A percentile compares a stretch with the other conserved stretches of the same genome.
Conservation (phyloP, 345 rosid genomes). For the Aethionema arabicum region DNA sequence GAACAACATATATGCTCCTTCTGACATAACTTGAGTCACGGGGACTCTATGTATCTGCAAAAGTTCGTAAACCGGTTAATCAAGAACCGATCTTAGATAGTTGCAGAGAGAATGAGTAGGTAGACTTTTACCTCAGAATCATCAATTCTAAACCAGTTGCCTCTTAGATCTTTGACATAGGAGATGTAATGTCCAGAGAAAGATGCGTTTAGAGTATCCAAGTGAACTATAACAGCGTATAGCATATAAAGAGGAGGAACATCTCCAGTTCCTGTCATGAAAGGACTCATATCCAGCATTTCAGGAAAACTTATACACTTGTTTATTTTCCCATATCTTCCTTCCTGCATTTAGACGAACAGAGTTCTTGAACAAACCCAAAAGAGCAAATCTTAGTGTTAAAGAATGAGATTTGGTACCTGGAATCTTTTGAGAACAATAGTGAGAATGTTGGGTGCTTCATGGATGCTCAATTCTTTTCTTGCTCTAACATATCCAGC, state of each 20-base stretch:
- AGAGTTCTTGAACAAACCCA: background rate
- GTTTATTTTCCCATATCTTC: slow-evolving; percentile 73
- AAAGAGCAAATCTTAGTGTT: background rate
- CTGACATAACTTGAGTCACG: slow-evolving; percentile 86
- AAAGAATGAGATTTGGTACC: slow-evolving; percentile 41
- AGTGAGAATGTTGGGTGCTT: slow-evolving; percentile 85
- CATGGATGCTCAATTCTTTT: slow-evolving; percentile 77
- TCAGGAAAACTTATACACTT: slow-evolving; percentile 79
- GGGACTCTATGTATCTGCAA: slow-evolving; percentile 67
- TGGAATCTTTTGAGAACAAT: slow-evolving; percentile 87
- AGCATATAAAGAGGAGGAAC: slow-evolving; percentile 76
- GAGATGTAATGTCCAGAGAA: slow-evolving; percentile 85
- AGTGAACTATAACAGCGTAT: slow-evolving; percentile 79
- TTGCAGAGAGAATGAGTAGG: slow-evolving; percentile 2
- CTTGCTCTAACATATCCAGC: slow-evolving; percentile 72
- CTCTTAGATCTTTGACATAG: slow-evolving; percentile 66
- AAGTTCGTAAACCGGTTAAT: background rate
- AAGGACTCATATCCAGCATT: slow-evolving; percentile 79
- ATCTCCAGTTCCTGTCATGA: slow-evolving; percentile 68
- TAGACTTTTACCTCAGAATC: slow-evolving; percentile 58
- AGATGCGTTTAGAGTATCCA: slow-evolving; percentile 79
- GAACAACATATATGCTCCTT: slow-evolving; percentile 87
- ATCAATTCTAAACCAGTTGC: slow-evolving; percentile 77
- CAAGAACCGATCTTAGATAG: background rate
- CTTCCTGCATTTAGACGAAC: slow-evolving; percentile 51